phyloP scores from a whole-genome alignment of 306 rosid genomes.

The Cucurbita ficifolia region DNA sequence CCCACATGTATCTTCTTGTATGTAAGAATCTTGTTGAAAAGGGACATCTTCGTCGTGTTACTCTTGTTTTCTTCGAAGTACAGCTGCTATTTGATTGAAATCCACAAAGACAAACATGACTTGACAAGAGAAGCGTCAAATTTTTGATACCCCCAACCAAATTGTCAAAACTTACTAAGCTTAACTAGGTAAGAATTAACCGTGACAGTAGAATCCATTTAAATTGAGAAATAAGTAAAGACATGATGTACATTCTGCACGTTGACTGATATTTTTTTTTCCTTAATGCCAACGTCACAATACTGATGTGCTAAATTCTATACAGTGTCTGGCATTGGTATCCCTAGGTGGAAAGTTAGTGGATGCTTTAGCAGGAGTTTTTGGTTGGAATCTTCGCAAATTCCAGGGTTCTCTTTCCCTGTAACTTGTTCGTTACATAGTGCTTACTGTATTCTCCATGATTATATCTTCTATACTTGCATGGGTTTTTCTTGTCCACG shows the following conservation, averaged over 20 bases:
- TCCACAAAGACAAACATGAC: constrained; percentile 14
- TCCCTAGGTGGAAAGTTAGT: constrained; percentile 18
- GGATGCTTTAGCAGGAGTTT: constrained; percentile 16
- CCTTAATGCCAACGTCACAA: constrained; percentile 10
- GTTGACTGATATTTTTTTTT: constrained; percentile 15
- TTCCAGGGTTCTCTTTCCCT: constrained; percentile 71
- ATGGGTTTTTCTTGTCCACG: constrained; percentile 48
- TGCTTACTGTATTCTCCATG: constrained; percentile 92
- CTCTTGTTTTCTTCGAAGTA: constrained; percentile 11
- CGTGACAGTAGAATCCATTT: constrained; percentile 17
- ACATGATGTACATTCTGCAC: constrained; percentile 12
- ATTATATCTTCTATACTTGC: constrained; percentile 65
- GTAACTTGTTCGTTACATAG: constrained; percentile 79
- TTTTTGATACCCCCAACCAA: constrained; percentile 19
- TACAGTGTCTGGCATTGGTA: constrained; percentile 12
- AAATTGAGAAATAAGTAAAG: constrained; percentile 12
- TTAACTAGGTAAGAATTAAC: constrained; percentile 6
- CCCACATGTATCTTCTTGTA: constrained; percentile 13
- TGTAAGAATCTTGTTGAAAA: constrained; percentile 8
- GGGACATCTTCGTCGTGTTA: not conserved
- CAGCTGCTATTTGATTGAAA: constrained; percentile 13
- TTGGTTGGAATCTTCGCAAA: constrained; percentile 51
- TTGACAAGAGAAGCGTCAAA: constrained; percentile 15
- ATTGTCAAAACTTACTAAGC: constrained; percentile 12
- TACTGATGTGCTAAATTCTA: not conserved